Conservation (phyloP, 1,284 basidiomycete species). For the Chalciporus piperatoides region DNA sequence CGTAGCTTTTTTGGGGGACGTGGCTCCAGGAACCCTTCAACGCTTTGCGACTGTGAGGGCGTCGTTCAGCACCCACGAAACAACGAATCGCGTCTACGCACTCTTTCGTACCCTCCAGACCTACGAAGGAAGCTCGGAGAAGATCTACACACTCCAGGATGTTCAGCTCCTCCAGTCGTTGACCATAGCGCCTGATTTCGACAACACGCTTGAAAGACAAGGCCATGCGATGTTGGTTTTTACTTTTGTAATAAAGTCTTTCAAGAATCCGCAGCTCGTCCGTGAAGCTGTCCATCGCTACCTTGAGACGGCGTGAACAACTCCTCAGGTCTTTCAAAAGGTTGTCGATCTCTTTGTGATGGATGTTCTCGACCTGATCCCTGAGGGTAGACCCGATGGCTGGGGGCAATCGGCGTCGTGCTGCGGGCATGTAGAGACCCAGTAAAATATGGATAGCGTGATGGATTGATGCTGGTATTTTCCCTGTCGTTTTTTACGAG, state of each 20-base stretch:
- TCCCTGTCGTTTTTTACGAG: background rate
- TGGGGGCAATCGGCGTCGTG: slow-evolving; percentile 18
- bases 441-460: background rate
- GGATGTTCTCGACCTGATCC: slow-evolving; percentile 33
- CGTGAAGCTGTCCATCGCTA: slow-evolving; percentile 40
- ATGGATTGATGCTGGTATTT: background rate
- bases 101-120: slow-evolving; percentile 39
- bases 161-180: slow-evolving; percentile 44
- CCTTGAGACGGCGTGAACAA: slow-evolving; percentile 48
- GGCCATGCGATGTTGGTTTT: slow-evolving; percentile 71
- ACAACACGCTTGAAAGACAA: slow-evolving; percentile 66
- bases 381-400: slow-evolving; percentile 34
- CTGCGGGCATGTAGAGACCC: slow-evolving; percentile 9
- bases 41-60: slow-evolving; percentile 40
- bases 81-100: slow-evolving; percentile 30
- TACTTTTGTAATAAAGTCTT: slow-evolving; percentile 72
- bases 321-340: slow-evolving; percentile 59
- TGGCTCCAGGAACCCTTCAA: slow-evolving; percentile 61
- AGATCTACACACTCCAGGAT: slow-evolving; percentile 43
- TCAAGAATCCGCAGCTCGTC: slow-evolving; percentile 62
- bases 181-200: slow-evolving; percentile 57
- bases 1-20: slow-evolving; percentile 40
- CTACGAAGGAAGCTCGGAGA: slow-evolving; percentile 59
- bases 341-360: slow-evolving; percentile 46
- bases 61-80: background rate